Evolutionary conservation across 2,329 filamentous ascomycete species (phyloP).

Genomic region (Tolypocladium cylindrosporum): DNA sequence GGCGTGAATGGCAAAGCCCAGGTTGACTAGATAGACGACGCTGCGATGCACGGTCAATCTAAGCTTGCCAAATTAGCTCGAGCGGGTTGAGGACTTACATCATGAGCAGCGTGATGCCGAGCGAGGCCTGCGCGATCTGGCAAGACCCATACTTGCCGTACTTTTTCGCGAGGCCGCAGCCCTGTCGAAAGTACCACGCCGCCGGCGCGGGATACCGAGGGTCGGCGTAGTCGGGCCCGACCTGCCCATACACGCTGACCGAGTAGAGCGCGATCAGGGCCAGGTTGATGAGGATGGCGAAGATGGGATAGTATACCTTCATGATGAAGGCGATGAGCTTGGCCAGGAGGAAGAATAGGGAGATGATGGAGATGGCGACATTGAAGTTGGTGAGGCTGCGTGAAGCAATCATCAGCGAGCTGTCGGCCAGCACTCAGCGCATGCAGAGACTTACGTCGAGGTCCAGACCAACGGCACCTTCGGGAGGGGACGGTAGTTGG

Average conservation of each 20-base stretch:
- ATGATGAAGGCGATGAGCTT: conserved; percentile 63
- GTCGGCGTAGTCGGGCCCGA: conserved; percentile 64
- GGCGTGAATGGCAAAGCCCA: conserved; percentile 49
- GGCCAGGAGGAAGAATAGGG: conserved; percentile 64
- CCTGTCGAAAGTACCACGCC: conserved; percentile 67
- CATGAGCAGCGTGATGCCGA: conserved; percentile 56
- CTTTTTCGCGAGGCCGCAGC: conserved; percentile 50
- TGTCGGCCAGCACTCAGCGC: background rate
- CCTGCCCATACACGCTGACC: conserved; percentile 59
- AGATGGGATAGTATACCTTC: conserved; percentile 58
- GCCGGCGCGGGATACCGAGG: conserved; percentile 47
- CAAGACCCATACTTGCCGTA: conserved; percentile 49
- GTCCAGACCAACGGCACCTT: conserved; percentile 64
- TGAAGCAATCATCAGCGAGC: background rate
- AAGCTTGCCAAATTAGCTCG: background rate
- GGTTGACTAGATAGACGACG: conserved; percentile 48
- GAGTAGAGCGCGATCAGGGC: conserved; percentile 52
- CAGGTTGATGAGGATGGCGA: conserved; percentile 49
- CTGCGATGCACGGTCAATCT: conserved; percentile 23
- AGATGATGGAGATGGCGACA: conserved; percentile 64
- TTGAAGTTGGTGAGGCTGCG: conserved; percentile 64
- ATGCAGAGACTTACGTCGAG: conserved; percentile 44
- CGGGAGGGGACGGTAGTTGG: conserved; percentile 56
- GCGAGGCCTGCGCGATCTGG: conserved; percentile 55
- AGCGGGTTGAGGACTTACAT: conserved; percentile 41